Conservation (phyloP, 441 rosid species). For the Cnidoscolus chayamansa region DNA sequence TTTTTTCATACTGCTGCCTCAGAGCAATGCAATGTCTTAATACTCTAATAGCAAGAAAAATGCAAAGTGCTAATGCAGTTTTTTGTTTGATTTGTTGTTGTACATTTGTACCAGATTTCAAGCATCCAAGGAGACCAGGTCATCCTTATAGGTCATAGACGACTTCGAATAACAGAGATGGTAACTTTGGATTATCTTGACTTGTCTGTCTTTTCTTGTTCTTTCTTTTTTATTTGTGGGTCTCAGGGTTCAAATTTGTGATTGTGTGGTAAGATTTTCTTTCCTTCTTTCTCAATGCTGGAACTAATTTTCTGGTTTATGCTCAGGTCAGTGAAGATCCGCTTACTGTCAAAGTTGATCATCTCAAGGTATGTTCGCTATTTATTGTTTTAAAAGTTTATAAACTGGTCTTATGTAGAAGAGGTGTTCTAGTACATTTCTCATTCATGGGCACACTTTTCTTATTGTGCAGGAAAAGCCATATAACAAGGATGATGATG, state of each 20-base stretch:
- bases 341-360: constrained; percentile 95
- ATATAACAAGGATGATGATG: constrained; percentile 94
- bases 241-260: neutral
- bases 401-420: constrained; percentile 12
- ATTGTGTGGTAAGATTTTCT: neutral
- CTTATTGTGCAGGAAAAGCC: constrained; percentile 69
- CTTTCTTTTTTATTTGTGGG: neutral
- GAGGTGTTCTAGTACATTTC: constrained; percentile 16
- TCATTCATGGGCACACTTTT: constrained; percentile 14
- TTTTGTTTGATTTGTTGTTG: constrained; percentile 26
- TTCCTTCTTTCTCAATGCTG: constrained; percentile 15
- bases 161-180: constrained; percentile 91
- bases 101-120: constrained; percentile 52
- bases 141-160: constrained; percentile 86
- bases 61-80: constrained; percentile 4
- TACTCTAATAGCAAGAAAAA: neutral
- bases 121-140: constrained; percentile 93
- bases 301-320: constrained; percentile 21
- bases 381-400: constrained; percentile 20
- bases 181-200: constrained; percentile 36
- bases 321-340: constrained; percentile 86
- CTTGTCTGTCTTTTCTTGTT: neutral
- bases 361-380: constrained; percentile 62
- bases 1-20: constrained; percentile 5
- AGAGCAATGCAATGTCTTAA: neutral